Base-by-base conservation (phyloP, 2,329 filamentous ascomycete species). In the Aureobasidium namibiae region DNA sequence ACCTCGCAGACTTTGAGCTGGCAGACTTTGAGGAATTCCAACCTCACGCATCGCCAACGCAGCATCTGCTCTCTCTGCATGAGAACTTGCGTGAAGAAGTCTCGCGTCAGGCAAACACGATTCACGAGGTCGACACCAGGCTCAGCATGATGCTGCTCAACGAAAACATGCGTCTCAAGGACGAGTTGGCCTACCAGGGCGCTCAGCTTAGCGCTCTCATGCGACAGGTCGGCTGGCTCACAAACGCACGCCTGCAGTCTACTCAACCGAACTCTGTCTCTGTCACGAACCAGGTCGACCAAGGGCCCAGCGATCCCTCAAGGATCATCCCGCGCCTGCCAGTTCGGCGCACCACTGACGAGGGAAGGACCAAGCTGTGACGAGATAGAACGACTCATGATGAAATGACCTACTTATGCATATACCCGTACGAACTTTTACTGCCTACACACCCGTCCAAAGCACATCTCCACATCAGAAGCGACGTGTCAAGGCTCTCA, bases 141-240 rank as follows among this genome's bases (percentile, higher is more conserved):
- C 79, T 81, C 38, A 83, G 76, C 68, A 83, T 86, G 81, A 79
- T 82, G 61, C 78, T 83, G 41, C 78, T 85, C 72, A 86, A 84
- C 64, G 83, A 86, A 67, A 82, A 78, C 48, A 74, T 85, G 33
- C 80, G 82, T 3, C 76, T 80, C 52, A 82, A 83, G 61, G 83
- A 85, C 64, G 82, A 86, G 61, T 79, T 85, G 72, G 76, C 82
- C 11, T 82, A 84, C 65, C 79, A 81, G 8, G 83, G 81, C 61
- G 82, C 82, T 3, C 82, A 81, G 39, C 76, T 86, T 45, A 81
- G 78, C 63, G 79, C 76, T 16, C 76, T 85, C 62, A 77, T 80
- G 57, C 78, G 84, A 73, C 83, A 86, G 65, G 74, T 86, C 23
- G 82, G 84, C 56, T 85, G 83, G 83, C 75, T 85, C 13, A 80